Base-by-base conservation (phyloP, 345 rosid species). In the Xanthoceras sorbifolium region DNA sequence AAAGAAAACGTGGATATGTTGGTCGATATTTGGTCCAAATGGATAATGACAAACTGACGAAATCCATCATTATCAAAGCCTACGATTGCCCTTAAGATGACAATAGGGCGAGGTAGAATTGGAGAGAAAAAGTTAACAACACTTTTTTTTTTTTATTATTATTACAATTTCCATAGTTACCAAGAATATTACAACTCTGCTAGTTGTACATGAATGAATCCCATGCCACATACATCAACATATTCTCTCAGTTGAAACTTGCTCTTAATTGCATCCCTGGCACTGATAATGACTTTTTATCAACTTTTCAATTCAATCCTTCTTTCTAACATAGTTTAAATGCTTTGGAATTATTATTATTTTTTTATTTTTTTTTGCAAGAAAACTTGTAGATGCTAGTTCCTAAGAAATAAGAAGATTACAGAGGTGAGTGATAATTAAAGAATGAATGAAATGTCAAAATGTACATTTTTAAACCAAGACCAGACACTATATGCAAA, bases 391-490 rank as follows among this genome's bases (percentile, higher is more conserved):
- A 36, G 40, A 0, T 50, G 20, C n/a, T 15, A 18, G 6, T 50
- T 50, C n/a, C 55, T 4, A 50, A 50, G 6, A 50, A 50, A 14
- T 4, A 50, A 17, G 15, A 50, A 62, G 18, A 10, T 5, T 9
- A 17, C 3, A 4, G 23, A 18, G 3, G 26, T 44, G 10, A n/a
- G 9, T 5, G 40, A 18, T 52, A 36, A 64, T 63, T 55, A 67
- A 76, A 73, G 64, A 81, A 69, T 81, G 68, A 77, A 77, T 44
- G 68, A 36, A 69, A 77, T 73, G 23, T 62, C 52, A 60, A 63
- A 11, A 36, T 81, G 12, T 57, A 67, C 23, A 52, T 5, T 59
- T 50, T 10, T 52, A 32, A 68, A 4, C n/a, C 42, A 67, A 50
- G 48, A 18, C 60, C 6, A 18, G 60, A 4, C n/a, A 10, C 26